A percentile compares a stretch with the other conserved stretches of the same genome.
Evolutionary conservation across 73 alveolate species (phyloP).

Genomic region (Symbiodinium pilosum): DNA sequence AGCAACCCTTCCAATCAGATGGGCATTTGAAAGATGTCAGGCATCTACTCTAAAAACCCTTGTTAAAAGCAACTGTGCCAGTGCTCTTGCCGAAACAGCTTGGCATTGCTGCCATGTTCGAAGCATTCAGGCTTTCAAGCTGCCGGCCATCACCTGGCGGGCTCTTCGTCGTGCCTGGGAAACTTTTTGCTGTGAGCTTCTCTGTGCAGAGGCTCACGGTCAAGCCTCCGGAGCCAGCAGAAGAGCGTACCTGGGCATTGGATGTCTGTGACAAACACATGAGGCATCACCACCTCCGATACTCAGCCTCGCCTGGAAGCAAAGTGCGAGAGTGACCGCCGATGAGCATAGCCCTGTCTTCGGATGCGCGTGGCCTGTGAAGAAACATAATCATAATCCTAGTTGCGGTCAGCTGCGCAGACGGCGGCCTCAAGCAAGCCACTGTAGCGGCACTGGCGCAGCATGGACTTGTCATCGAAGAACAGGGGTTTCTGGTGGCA

Average conservation of each 20-base stretch:
- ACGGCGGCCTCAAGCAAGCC: slow-evolving; percentile 78
- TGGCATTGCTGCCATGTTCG: too few species aligned
- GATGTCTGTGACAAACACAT: too few species aligned
- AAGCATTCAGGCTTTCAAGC: not conserved
- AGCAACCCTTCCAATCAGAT: not conserved
- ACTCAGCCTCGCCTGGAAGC: slow-evolving; percentile 28
- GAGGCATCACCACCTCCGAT: too few species aligned
- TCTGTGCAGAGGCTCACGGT: not conserved
- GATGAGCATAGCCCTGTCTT: slow-evolving; percentile 81
- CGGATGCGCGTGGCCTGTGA: slow-evolving; percentile 89
- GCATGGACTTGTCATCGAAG: slow-evolving; percentile 93
- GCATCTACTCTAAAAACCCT: too few species aligned
- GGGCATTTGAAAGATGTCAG: too few species aligned
- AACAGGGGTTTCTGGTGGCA: slow-evolving; percentile 67
- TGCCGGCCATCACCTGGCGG: not conserved
- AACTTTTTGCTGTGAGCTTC: too few species aligned
- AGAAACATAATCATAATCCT: not conserved
- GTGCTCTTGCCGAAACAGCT: too few species aligned
- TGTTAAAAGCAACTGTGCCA: too few species aligned
- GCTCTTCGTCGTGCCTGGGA: not conserved
- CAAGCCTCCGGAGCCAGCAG: slow-evolving; percentile 38
- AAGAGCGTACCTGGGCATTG: slow-evolving; percentile 13
- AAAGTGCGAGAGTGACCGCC: slow-evolving; percentile 42
- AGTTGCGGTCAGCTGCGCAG: too few species aligned
- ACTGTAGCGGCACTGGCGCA: slow-evolving; percentile 93